A percentile compares a stretch with the other conserved stretches of the same genome.
phyloP scores from a whole-genome alignment of 2,329 filamentous ascomycete species.

The Xylaria polymorpha region DNA sequence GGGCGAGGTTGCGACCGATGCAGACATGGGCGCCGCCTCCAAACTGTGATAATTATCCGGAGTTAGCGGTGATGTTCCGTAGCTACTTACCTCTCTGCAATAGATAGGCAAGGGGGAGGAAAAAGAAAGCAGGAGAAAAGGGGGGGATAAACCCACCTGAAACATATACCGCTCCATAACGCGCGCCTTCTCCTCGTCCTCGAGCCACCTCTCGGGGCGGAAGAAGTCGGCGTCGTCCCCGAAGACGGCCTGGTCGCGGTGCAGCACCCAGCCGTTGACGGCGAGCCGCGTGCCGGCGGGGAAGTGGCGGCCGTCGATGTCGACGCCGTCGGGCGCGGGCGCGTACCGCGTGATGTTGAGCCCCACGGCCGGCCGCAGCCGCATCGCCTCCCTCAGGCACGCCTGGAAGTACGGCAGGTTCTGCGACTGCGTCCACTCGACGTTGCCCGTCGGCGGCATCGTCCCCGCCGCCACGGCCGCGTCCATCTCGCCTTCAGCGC shows the following conservation, averaged over 20 bases:
- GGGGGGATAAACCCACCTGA: slow-evolving; percentile 55
- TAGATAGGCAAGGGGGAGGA: background rate
- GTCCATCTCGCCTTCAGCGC: slow-evolving; percentile 56
- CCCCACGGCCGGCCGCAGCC: slow-evolving; percentile 65
- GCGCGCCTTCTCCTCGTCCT: slow-evolving; percentile 56
- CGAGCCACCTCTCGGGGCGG: slow-evolving; percentile 66
- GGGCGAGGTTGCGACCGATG: slow-evolving; percentile 65
- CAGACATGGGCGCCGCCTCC: slow-evolving; percentile 66
- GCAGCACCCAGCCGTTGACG: slow-evolving; percentile 66
- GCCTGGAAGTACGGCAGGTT: slow-evolving; percentile 66
- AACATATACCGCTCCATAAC: slow-evolving; percentile 67
- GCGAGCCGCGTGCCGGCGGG: slow-evolving; percentile 65
- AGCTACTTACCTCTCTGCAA: background rate
- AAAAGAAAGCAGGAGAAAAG: background rate
- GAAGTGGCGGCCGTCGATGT: slow-evolving; percentile 62
- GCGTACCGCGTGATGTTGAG: slow-evolving; percentile 65
- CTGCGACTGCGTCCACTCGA: slow-evolving; percentile 62
- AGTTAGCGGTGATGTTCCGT: background rate
- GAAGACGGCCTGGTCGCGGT: slow-evolving; percentile 60
- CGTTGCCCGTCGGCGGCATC: slow-evolving; percentile 55
- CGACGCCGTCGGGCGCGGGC: slow-evolving; percentile 60
- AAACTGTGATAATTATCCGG: slow-evolving; percentile 54
- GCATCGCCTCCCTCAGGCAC: slow-evolving; percentile 67
- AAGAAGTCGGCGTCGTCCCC: slow-evolving; percentile 64
- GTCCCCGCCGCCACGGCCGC: slow-evolving; percentile 52